These are phyloP conservation scores for Bertia moriformis DNA, from an alignment of 2,329 filamentous ascomycete species.

Conservation along the genomic window DNA sequence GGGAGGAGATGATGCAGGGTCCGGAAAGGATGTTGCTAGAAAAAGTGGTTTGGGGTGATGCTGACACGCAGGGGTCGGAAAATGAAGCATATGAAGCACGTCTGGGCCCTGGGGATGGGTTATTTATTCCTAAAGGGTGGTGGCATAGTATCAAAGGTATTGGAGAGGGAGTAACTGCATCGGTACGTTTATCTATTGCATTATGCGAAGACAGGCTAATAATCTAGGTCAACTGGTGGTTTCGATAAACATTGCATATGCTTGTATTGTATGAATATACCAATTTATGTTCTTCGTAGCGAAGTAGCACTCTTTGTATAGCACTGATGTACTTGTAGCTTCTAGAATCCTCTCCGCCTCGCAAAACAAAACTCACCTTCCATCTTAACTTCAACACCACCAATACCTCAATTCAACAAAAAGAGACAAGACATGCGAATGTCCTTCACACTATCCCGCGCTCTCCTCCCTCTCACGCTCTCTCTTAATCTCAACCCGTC, in stretches of 20 bases:
- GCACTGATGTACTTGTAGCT: too few relatives aligned
- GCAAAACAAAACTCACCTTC: too few relatives aligned
- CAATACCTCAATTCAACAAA: not conserved
- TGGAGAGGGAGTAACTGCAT: slow-evolving; percentile 21
- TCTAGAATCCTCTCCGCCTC: not conserved
- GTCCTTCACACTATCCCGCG: not conserved
- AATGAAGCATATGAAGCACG: slow-evolving; percentile 17
- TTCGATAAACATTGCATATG: slow-evolving; percentile 36
- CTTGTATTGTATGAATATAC: too few relatives aligned
- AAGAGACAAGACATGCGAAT: not conserved
- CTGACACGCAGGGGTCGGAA: slow-evolving; percentile 4
- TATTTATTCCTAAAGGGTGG: slow-evolving; percentile 61
- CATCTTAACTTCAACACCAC: not conserved
- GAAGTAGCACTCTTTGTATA: too few relatives aligned
- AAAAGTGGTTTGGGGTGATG: slow-evolving; percentile 37
- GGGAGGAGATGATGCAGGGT: slow-evolving; percentile 60
- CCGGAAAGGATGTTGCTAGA: slow-evolving; percentile 42
- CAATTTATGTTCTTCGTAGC: too few relatives aligned
- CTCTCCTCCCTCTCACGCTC: not conserved
- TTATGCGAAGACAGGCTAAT: slow-evolving; percentile 6
- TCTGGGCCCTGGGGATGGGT: slow-evolving; percentile 40
- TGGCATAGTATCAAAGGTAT: slow-evolving; percentile 60
- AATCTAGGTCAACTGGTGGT: slow-evolving; percentile 50
- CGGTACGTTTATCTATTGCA: slow-evolving; percentile 4
- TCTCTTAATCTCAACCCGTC: not conserved